Evolutionary conservation across 2,329 filamentous ascomycete species (phyloP).

Genomic region (Xylariaceae sp.): DNA sequence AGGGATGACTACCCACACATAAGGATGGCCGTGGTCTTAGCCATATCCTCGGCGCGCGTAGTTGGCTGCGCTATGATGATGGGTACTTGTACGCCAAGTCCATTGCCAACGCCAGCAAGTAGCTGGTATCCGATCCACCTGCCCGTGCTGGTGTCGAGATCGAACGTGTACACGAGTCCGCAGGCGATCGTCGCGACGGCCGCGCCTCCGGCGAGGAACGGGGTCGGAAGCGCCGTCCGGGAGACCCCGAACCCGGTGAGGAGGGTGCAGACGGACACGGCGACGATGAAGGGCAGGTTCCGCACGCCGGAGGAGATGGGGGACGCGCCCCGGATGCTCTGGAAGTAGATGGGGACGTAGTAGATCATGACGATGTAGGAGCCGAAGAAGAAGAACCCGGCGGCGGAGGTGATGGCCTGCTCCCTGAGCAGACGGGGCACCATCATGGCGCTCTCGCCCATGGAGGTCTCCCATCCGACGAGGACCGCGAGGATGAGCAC

Average conservation of each 20-base stretch:
- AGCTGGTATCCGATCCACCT: constrained; percentile 37
- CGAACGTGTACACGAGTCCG: constrained; percentile 25
- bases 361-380: constrained; percentile 21
- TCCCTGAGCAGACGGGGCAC: constrained; percentile 4
- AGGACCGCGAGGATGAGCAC: constrained; percentile 18
- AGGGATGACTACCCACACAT: constrained; percentile 1
- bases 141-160: constrained; percentile 16
- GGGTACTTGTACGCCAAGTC: constrained; percentile 25
- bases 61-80: constrained; percentile 29
- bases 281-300: constrained; percentile 30
- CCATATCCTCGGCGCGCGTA: constrained; percentile 23
- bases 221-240: constrained; percentile 19
- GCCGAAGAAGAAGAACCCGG: constrained; percentile 3
- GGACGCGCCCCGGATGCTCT: constrained; percentile 27
- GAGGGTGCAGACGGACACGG: constrained; percentile 20
- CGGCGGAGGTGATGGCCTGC: constrained; percentile 1
- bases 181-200: constrained; percentile 24
- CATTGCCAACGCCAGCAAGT: constrained; percentile 23
- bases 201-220: constrained; percentile 28
- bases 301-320: constrained; percentile 26
- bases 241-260: constrained; percentile 20
- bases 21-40: constrained; percentile 16
- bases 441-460: constrained; percentile 13
- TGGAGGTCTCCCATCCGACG: constrained; percentile 8
- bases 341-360: constrained; percentile 35